phyloP scores from a whole-genome alignment of 148 eudicot species.

The Rhododendron griersonianum region DNA sequence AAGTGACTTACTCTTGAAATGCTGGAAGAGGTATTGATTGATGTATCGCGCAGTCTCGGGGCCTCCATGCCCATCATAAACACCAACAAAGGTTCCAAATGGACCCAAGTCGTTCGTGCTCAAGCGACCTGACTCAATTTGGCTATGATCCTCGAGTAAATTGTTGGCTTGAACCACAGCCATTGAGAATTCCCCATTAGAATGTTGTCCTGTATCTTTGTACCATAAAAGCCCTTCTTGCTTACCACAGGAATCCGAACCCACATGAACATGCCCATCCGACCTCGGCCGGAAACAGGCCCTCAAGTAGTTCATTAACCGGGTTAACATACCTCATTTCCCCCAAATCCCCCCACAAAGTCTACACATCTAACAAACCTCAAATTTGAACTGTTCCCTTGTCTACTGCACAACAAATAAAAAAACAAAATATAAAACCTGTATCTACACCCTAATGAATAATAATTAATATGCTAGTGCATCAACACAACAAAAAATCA shows the following conservation, averaged over 20 bases:
- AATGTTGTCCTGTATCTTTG: constrained; percentile 69
- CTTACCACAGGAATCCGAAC: constrained; percentile 59
- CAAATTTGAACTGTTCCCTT: constrained; percentile 14
- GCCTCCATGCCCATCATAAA: constrained; percentile 89
- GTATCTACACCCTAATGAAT: not conserved
- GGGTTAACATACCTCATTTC: constrained; percentile 91
- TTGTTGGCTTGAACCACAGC: constrained; percentile 88
- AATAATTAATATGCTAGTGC: not conserved
- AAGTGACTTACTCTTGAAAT: constrained; percentile 61
- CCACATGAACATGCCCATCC: constrained; percentile 33
- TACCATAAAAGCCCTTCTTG: constrained; percentile 88
- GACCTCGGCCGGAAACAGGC: constrained; percentile 83
- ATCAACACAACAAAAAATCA: not conserved
- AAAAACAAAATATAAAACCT: not conserved
- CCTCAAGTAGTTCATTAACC: constrained; percentile 72
- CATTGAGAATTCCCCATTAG: constrained; percentile 79
- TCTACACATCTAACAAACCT: constrained; percentile 40
- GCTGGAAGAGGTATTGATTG: constrained; percentile 63
- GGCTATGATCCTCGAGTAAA: constrained; percentile 84
- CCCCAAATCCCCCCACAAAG: constrained; percentile 56
- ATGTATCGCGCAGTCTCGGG: constrained; percentile 83
- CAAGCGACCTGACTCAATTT: constrained; percentile 71
- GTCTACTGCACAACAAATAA: constrained; percentile 18
- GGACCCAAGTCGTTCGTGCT: constrained; percentile 60
- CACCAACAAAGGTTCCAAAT: constrained; percentile 69